Evolutionary conservation across 352 stramenopile genomes (phyloP), one percentile per base, ranked within the genome.

Genomic region (Pythium aristosporum): DNA sequence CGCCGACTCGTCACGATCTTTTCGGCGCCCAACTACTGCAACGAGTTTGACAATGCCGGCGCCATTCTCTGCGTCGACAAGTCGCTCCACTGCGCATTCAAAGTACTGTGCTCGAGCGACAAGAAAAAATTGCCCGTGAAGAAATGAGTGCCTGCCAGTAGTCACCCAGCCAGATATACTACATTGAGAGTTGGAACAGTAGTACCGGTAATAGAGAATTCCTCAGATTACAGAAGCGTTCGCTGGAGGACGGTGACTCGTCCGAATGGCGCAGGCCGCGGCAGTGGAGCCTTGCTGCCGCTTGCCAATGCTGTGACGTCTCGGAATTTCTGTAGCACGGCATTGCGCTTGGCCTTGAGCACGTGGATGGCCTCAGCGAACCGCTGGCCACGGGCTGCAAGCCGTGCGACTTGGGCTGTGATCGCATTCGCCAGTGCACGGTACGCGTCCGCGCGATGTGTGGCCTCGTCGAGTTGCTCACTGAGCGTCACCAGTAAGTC

Each of bases 1-100:
- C 87, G 97, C 54, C 97, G 99, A 73, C 88, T 99, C 36, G 98
- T 99, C 12, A 99, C 98, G 15, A 91, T 99, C 55, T 99, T 99
- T 72, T 99, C 96, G 20, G 98, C 98, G 9, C 98, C 98, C 13
- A 99, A 99, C 79, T 99, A 99, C 76, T 99, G 98, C 79, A 98
- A 98, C 60, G 97, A 99, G 82, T 99, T 99, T 74, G 98, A 99
- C 76, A 99, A 99, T 72, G 96, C 97, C n/a, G 97, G 97, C 30
- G 84, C 82, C 0, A 95, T 96, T 70, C 68, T 96, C 15, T 76
- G 82, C 32, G 83, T 94, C 7, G 83, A 92, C 71, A 81, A 90
- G 57, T 77, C 55, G 28, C 79, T 96, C 56, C 72, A 67, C 25
- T 94, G 85, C 67, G 89, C 70, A 32, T 96, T 96, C 70, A 94